Conservation (phyloP, 2,329 filamentous ascomycete species). For the Cladophialophora immunda region DNA sequence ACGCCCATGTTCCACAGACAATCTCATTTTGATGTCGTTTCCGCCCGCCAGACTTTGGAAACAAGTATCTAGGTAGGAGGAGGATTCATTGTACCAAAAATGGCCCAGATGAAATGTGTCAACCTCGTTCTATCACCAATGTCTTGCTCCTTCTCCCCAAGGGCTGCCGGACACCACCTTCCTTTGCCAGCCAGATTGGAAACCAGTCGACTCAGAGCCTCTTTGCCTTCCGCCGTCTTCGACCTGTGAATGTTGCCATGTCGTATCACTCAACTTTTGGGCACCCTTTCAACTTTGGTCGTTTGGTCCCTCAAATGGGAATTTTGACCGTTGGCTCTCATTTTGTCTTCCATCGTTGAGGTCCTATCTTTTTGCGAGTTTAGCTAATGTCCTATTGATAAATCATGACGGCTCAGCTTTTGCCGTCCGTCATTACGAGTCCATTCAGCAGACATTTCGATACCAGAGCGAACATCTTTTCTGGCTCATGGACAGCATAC, state of each 20-base stretch:
- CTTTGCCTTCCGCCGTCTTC: constrained; percentile 4
- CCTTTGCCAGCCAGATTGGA: constrained; percentile 23
- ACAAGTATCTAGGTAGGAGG: not conserved
- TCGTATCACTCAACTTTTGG: constrained; percentile 39
- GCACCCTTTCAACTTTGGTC: constrained; percentile 32
- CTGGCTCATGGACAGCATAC: constrained; percentile 17
- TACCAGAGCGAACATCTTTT: constrained; percentile 24
- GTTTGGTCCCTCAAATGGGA: constrained; percentile 34
- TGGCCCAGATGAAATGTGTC: not conserved
- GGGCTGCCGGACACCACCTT: constrained; percentile 12
- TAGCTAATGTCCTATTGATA: constrained; percentile 29
- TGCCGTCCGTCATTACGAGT: constrained; percentile 32
- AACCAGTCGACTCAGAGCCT: constrained; percentile 17
- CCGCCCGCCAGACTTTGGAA: constrained; percentile 16
- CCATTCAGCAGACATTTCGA: constrained; percentile 35
- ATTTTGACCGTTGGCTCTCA: constrained; percentile 39
- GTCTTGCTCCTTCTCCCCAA: constrained; percentile 17
- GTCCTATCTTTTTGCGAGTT: constrained; percentile 30
- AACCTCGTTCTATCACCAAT: not conserved
- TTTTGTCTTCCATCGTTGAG: constrained; percentile 33
- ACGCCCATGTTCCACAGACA: constrained; percentile 36
- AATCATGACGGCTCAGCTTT: constrained; percentile 36
- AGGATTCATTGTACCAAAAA: not conserved
- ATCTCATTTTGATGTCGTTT: constrained; percentile 26
- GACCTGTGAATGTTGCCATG: constrained; percentile 29